Conservation (phyloP, 306 rosid genomes). For the Urtica urens region DNA sequence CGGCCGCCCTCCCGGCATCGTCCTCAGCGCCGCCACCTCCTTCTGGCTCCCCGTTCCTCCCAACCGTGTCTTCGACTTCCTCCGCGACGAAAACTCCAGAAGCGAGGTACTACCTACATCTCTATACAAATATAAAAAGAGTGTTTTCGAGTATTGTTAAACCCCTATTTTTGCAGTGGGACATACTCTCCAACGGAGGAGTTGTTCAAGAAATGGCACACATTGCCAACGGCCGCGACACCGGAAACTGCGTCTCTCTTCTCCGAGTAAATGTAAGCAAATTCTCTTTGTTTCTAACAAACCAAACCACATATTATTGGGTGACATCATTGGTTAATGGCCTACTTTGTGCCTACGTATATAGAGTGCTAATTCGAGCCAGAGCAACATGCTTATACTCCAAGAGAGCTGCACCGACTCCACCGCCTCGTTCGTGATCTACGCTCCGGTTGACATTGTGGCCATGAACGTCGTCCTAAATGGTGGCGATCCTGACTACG, state of each 20-base stretch:
- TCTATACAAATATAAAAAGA: background rate
- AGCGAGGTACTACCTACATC: slow-evolving; percentile 44
- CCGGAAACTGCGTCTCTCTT: slow-evolving; percentile 80
- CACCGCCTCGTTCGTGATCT: slow-evolving; percentile 72
- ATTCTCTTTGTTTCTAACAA: background rate
- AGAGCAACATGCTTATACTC: slow-evolving; percentile 85
- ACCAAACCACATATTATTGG: too few species aligned
- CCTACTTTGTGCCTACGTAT: background rate
- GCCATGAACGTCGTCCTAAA: slow-evolving; percentile 85
- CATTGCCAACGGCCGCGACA: slow-evolving; percentile 81
- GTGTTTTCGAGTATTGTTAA: background rate
- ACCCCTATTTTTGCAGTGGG: slow-evolving; percentile 52
- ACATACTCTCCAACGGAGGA: slow-evolving; percentile 90
- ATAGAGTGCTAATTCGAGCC: slow-evolving; percentile 94
- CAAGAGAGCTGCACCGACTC: slow-evolving; percentile 88
- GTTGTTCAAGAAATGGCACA: slow-evolving; percentile 96
- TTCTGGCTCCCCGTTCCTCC: slow-evolving; percentile 96
- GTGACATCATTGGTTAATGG: too few species aligned
- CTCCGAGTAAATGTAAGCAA: slow-evolving; percentile 67
- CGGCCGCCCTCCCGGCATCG: slow-evolving; percentile 90
- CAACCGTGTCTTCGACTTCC: slow-evolving; percentile 70
- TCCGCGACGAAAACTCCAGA: slow-evolving; percentile 82
- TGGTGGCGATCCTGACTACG: slow-evolving; percentile 93
- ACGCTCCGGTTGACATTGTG: slow-evolving; percentile 83
- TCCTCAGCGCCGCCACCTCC: slow-evolving; percentile 91